phyloP scores from a whole-genome alignment of 148 eudicot genomes.

The Pharnaceum exiguum region DNA sequence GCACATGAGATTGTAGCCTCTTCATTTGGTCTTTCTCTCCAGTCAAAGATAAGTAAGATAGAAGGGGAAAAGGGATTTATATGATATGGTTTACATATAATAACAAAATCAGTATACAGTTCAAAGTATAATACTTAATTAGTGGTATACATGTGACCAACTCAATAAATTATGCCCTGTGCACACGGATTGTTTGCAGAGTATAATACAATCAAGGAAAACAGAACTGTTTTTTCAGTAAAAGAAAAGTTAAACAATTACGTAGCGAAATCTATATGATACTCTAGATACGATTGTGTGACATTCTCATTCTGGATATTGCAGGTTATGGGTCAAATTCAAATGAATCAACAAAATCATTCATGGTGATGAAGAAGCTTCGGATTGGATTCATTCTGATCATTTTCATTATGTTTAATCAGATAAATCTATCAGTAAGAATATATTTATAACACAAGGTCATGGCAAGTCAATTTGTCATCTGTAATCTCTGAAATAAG shows the following conservation, averaged over 20 bases:
- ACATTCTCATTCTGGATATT: slow-evolving; percentile 22
- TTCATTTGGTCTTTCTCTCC: slow-evolving; percentile 23
- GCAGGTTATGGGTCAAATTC: slow-evolving; percentile 13
- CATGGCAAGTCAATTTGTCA: background rate
- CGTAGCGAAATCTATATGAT: background rate
- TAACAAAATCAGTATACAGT: too few relatives aligned
- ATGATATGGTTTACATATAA: too few relatives aligned
- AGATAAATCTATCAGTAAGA: background rate
- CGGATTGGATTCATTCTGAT: slow-evolving; percentile 7
- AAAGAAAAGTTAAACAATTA: background rate
- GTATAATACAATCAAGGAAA: slow-evolving; percentile 10
- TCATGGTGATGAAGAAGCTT: slow-evolving; percentile 9
- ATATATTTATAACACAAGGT: background rate
- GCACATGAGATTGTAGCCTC: slow-evolving; percentile 31
- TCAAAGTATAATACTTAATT: background rate
- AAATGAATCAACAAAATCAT: background rate
- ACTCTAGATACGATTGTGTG: slow-evolving; percentile 15
- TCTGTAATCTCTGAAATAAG: background rate
- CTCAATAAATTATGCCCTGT: slow-evolving; percentile 19
- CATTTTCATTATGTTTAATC: background rate
- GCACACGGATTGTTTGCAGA: slow-evolving; percentile 26
- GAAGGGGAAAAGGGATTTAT: too few relatives aligned
- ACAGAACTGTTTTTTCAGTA: background rate
- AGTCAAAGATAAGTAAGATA: slow-evolving; percentile 27
- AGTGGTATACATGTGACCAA: slow-evolving; percentile 19